Conservation (phyloP, 2,329 filamentous ascomycete genomes). For the Colletotrichum orchidophilum region DNA sequence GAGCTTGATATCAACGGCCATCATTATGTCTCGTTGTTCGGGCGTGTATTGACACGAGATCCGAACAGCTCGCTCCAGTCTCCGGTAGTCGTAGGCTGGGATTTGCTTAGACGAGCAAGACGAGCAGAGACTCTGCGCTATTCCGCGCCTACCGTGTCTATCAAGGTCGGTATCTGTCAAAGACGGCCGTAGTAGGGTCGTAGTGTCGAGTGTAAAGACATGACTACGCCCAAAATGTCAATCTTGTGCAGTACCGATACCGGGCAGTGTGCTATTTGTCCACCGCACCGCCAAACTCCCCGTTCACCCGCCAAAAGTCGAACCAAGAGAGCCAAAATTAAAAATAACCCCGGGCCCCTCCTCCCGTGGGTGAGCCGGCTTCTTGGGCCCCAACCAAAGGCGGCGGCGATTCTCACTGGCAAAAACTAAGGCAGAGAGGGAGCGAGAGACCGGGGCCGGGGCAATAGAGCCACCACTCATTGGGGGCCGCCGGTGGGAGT, state of each 20-base stretch:
- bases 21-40: background rate
- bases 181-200: background rate
- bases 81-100: background rate
- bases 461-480: conserved; percentile 14
- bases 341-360: conserved; percentile 28
- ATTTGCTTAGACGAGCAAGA: background rate
- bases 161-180: background rate
- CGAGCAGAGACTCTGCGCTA: background rate
- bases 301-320: conserved; percentile 9
- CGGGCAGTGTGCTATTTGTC: background rate
- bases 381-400: conserved; percentile 31
- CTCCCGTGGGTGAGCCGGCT: conserved; percentile 31
- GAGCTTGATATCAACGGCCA: conserved; percentile 5
- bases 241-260: background rate
- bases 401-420: conserved; percentile 11
- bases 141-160: background rate
- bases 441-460: conserved; percentile 3
- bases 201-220: background rate
- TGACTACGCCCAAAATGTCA: background rate
- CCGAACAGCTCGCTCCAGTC: background rate
- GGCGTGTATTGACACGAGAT: background rate
- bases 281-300: conserved; percentile 2
- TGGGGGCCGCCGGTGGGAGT: background rate
- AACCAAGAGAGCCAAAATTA: conserved; percentile 16
- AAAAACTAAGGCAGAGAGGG: conserved; percentile 16